Evolutionary conservation across 2,329 filamentous ascomycete species (phyloP).

Genomic region (Coniosporium tulheliwenetii): DNA sequence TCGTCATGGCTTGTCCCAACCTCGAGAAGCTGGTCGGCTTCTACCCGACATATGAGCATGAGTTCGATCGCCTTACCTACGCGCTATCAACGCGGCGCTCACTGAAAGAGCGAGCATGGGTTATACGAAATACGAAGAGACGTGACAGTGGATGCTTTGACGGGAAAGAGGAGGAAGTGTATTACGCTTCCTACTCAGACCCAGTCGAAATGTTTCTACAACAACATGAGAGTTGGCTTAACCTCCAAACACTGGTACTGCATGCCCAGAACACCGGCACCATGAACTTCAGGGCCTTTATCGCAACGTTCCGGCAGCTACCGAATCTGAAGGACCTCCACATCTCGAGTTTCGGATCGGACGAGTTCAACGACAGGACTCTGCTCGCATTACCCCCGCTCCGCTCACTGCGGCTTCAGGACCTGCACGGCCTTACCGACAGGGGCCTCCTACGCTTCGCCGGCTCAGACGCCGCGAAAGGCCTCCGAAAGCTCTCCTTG

Average conservation of each 20-base stretch:
- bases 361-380: conserved; percentile 39
- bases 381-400: conserved; percentile 37
- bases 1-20: conserved; percentile 43
- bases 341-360: conserved; percentile 35
- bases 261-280: conserved; percentile 27
- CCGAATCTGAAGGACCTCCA: conserved; percentile 37
- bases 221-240: conserved; percentile 35
- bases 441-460: conserved; percentile 36
- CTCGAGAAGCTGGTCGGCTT: conserved; percentile 39
- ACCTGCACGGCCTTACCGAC: conserved; percentile 39
- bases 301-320: conserved; percentile 36
- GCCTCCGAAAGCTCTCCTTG: conserved; percentile 31
- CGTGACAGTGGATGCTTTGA: background rate
- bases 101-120: conserved; percentile 40
- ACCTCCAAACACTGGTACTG: conserved; percentile 37
- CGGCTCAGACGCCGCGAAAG: conserved; percentile 26
- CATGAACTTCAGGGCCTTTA: conserved; percentile 38
- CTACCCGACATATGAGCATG: conserved; percentile 34
- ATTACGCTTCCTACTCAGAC: conserved; percentile 25
- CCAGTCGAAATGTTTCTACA: conserved; percentile 36
- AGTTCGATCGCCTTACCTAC: conserved; percentile 38
- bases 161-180: conserved; percentile 3
- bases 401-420: conserved; percentile 38
- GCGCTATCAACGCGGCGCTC: conserved; percentile 38
- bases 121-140: conserved; percentile 17